Base-by-base conservation (phyloP, 331 rosid species). In the Malus hybrid region DNA sequence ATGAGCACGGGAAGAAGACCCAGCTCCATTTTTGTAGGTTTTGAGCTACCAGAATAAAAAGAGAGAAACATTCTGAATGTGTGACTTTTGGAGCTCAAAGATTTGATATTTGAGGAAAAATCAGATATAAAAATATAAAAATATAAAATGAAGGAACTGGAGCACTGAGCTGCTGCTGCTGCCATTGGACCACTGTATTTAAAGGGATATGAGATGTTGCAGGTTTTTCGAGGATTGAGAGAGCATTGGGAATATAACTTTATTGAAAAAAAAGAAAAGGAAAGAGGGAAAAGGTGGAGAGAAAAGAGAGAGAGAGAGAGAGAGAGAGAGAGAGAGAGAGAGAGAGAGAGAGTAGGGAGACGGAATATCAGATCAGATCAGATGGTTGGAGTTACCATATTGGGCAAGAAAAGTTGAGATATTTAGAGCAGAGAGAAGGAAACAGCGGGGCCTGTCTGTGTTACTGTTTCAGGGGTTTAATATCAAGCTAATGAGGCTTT, bases 1-100 rank as follows among this genome's bases (percentile, higher is more conserved):
- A 88, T 10, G 33, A 78, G 65, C 22, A 90, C 69, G 36, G 71
- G 31, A 81, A 72, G 8, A 31, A 71, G 4, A 68, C 66, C 68
- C 72, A 70, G 69, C 52, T 69, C 83, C 80, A 66, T 65, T 34
- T 67, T 28, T 52, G 61, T 36, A 70, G 28, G 56, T 7, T 46
- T 36, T n/a, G 20, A 75, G 28, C 67, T 61, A 5, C 48, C 22
- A 50, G 29, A 36, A 22, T 34, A 29, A 36, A 32, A 32, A 13
- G 24, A 52, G 32, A 19, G 12, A 4, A 28, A 27, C 20, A 10
- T 52, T 55, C 24, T 44, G 15, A 34, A 68, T 60, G 2, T 31
- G 52, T 29, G n/a, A 64, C 55, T 44, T 29, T 19, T 29, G 32
- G 12, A 44, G 67, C 44, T 42, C 39, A 72, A 77, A 65, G 64